Evolutionary conservation across 1,284 basidiomycete species (phyloP), one percentile per base, ranked within the genome.

Genomic region (Leccinum pachyderme): DNA sequence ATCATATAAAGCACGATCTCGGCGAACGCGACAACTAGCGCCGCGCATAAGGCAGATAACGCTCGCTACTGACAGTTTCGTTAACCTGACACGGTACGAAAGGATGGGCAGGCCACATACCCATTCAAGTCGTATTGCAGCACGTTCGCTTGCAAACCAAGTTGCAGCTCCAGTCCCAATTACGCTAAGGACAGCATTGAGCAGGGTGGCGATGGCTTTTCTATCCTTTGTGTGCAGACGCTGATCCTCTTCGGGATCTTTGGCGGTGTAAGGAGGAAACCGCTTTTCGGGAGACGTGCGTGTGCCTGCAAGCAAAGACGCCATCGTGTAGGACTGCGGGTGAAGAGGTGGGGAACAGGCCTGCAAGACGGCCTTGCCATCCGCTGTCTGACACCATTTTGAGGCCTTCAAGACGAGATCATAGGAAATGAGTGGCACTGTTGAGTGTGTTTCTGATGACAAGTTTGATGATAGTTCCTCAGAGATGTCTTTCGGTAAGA

Each of bases 271-370:
- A 27, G 71, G 63, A 31, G 84, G 83, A 57, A 89, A 86, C 47
- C 77, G 81, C 49, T 86, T 81, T 55, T 87, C 82, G 13, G 90
- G 89, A 6, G 86, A 86, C 15, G 89, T 86, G 33, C 77, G 81
- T 3, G 85, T 79, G 28, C 89, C 89, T 18, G 90, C 89, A 3
- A 92, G 80, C 27, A 92, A 73, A n/a, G 87, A 73, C 47, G 90
- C 72, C 81, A 89, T 89, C 11, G 77, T 74, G 66, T 88, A 91
- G 18, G 77, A 75, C 25, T 72, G 69, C 8, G 80, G 72, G 58
- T 82, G 72, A 56, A 91, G 71, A 6, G 74, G 68, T 9, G 78
- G 77, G 6, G 70, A 70, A 49, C 74, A 73, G 7, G 72, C 64
- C 24, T 70, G 66, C 47, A 91, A 73, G n/a, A 72, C 68, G 0